These are phyloP conservation scores for Nicotiana noctiflora DNA, from an alignment of 257 asterid species.

Conservation along the genomic window DNA sequence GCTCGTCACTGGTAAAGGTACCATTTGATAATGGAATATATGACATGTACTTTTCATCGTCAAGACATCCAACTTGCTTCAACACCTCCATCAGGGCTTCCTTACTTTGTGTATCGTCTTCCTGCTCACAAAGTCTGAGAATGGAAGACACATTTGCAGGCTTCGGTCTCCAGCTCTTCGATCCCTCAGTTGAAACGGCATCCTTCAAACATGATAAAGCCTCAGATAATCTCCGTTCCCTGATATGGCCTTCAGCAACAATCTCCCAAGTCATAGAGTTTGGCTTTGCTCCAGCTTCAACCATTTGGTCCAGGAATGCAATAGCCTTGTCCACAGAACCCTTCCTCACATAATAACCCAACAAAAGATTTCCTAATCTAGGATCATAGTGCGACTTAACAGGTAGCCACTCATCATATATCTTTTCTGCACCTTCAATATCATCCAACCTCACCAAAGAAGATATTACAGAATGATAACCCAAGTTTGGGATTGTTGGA, in stretches of 20 bases:
- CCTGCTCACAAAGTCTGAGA: constrained; percentile 51
- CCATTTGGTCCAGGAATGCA: constrained; percentile 57
- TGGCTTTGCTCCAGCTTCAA: constrained; percentile 63
- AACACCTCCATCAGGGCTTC: constrained; percentile 43
- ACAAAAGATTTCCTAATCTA: constrained; percentile 63
- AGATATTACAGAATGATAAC: constrained; percentile 63
- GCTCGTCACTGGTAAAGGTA: constrained; percentile 8
- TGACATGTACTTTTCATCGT: constrained; percentile 48
- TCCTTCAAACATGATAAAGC: constrained; percentile 69
- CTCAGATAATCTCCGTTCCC: constrained; percentile 39
- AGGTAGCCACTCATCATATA: constrained; percentile 74
- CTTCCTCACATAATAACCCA: constrained; percentile 54
- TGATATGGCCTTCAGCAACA: constrained; percentile 62
- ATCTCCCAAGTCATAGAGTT: constrained; percentile 85
- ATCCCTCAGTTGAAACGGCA: constrained; percentile 52
- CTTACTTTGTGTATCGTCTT: constrained; percentile 39
- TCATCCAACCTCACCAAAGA: constrained; percentile 60
- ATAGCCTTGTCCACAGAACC: constrained; percentile 47
- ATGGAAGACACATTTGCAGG: constrained; percentile 39
- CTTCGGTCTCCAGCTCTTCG: constrained; percentile 70
- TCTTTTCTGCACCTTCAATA: constrained; percentile 62
- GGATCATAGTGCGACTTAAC: constrained; percentile 56
- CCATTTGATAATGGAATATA: constrained; percentile 25
- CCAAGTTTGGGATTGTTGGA: constrained; percentile 49
- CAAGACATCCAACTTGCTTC: constrained; percentile 52